Evolutionary conservation across 805 yeast genomes (phyloP).

Genomic region (Lachancea lanzarotensis): DNA sequence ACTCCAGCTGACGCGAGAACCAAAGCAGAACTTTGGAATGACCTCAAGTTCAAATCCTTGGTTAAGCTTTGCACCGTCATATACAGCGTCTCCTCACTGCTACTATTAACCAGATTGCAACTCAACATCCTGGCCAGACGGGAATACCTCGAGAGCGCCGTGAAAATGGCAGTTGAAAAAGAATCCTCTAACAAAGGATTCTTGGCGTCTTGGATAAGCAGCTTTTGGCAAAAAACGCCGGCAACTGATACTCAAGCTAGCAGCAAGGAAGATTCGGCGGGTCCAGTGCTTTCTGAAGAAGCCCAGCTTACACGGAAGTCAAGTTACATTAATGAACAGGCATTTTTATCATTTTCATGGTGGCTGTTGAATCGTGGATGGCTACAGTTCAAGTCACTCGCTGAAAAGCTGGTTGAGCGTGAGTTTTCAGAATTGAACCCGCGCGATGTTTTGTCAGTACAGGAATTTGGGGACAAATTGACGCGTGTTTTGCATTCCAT

Average conservation of each 20-base stretch:
- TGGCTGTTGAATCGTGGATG: conserved; percentile 90
- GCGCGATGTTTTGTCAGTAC: conserved; percentile 58
- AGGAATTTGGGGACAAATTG: conserved; percentile 48
- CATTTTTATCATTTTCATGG: conserved; percentile 84
- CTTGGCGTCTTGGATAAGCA: conserved; percentile 7
- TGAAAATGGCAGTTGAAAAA: conserved; percentile 47
- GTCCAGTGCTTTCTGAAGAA: neutral
- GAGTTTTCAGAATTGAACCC: conserved; percentile 64
- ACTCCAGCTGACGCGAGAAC: conserved; percentile 25
- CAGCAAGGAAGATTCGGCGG: neutral
- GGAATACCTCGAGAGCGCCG: conserved; percentile 74
- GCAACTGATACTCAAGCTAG: neutral
- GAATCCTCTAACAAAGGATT: conserved; percentile 11
- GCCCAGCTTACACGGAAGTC: conserved; percentile 15
- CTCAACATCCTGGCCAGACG: conserved; percentile 82
- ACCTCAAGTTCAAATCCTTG: conserved; percentile 66
- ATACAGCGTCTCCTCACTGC: conserved; percentile 60
- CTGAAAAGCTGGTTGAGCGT: conserved; percentile 50
- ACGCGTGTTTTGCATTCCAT: conserved; percentile 30
- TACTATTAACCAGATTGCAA: conserved; percentile 79
- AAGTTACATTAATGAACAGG: conserved; percentile 63
- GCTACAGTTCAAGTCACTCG: conserved; percentile 46
- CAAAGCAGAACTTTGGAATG: conserved; percentile 75
- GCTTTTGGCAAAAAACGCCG: conserved; percentile 2
- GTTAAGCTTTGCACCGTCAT: conserved; percentile 66